Evolutionary conservation across 257 asterid genomes (phyloP).

Genomic region (Gardenia jasminoides): DNA sequence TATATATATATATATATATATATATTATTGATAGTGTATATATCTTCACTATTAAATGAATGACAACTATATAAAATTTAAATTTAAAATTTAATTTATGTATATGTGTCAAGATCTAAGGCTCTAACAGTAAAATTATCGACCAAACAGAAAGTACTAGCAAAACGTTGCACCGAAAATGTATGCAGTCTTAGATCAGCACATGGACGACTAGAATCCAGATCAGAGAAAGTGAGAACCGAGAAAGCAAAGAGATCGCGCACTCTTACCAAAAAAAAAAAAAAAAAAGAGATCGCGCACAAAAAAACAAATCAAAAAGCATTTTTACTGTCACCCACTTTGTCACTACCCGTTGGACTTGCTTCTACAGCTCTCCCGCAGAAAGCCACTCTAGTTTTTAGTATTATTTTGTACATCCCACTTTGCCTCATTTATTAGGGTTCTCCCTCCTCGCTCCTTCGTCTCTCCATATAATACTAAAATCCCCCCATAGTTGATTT

Average conservation of each 20-base stretch:
- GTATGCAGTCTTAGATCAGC: too few species aligned
- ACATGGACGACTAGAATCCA: neutral
- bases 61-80: too few species aligned
- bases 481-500: conserved; percentile 11
- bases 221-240: neutral
- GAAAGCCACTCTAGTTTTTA: neutral
- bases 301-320: conserved; percentile 16
- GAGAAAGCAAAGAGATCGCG: neutral
- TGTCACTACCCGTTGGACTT: neutral
- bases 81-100: too few species aligned
- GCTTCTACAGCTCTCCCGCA: neutral
- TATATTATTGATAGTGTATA: too few species aligned
- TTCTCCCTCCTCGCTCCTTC: conserved; percentile 3
- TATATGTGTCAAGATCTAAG: too few species aligned
- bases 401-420: neutral
- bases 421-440: conserved; percentile 22
- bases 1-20: too few species aligned
- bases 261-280: conserved; percentile 15
- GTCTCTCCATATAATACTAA: neutral
- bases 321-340: conserved; percentile 9
- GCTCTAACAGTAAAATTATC: too few species aligned
- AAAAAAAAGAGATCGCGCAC: neutral
- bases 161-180: too few species aligned
- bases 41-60: too few species aligned
- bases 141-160: too few species aligned